Evolutionary conservation across 768 basidiomycete genomes (phyloP), one percentile per base, ranked within the genome.

Genomic region (Suillus subalutaceus): DNA sequence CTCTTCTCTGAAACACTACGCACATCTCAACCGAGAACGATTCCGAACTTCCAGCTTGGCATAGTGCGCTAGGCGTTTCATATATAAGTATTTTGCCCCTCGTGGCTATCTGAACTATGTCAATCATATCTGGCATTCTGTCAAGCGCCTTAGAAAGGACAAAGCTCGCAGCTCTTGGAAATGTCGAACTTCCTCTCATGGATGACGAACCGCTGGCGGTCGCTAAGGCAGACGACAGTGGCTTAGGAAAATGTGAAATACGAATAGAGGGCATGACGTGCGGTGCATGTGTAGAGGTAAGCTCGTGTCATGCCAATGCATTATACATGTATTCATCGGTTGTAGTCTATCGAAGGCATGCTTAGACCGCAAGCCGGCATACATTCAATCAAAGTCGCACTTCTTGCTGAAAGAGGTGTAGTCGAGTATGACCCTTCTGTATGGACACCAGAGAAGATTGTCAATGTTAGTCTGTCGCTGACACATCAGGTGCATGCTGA

Each of bases 401-500:
- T 99, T n/a, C 85, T 99, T 32, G 94, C 97, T 15, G 97, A 99
- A 77, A 89, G 97, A 16, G 97, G 90, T 4, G 85, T 94, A 56
- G 81, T 99, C 69, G 95, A 97, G 75, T 99, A 91, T 72, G 95
- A 99, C 71, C 88, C 93, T 1, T 73, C 80, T 0, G 73, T 80
- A n/a, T 99, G 97, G 97, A 86, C 83, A 41, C 78, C 87, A 10
- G 92, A 89, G 57, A 94, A 92, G 75, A 85, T 99, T 63, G 82
- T 94, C 41, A 85, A 81, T 62, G 93, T 94, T 69, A 63, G 40
- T 69, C 38, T 48, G 30, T 32, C 44, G 40, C n/a, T 13, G 61
- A 26, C n/a, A 44, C 46, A 63, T 13, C 9, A n/a, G 18, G 23
- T 55, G 41, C 41, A 15, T 66, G 66, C 68, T 69, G 8, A 72